Base-by-base conservation (phyloP, 2,329 filamentous ascomycete species). In the Sporothrix curviconia region DNA sequence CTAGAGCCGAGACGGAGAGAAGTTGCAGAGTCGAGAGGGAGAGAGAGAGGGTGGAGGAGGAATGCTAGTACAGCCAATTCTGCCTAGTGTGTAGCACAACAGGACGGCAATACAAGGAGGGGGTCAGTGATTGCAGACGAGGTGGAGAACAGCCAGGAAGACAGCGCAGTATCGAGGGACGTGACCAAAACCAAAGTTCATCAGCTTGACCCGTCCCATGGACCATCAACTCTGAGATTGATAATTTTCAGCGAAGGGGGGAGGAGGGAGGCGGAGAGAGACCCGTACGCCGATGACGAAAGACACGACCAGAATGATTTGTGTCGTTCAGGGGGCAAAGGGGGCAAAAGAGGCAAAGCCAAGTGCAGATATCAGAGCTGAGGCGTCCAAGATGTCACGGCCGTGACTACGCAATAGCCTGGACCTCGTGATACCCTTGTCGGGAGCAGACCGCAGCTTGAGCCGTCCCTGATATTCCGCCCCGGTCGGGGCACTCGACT, bases 361-460 rank as follows among this genome's bases (percentile, higher is more conserved):
- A n/a, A 46, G 44, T 14, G 25, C 30, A 30, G 15, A 22, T 9
- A 25, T 11, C 28, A 42, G 28, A 46, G 40, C 52, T 36, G 30
- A n/a, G n/a, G n/a, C n/a, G n/a, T n/a, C n/a, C n/a, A n/a, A n/a
- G n/a, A n/a, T n/a, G n/a, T n/a, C n/a, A 14, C 22, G 7, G 52
- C 40, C 28, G 52, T 55, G 14, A 36, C 52, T 44, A 24, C 32
- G 8, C 24, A 22, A 14, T 55, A 28, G 19, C 28, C 30, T 15
- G 15, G 52, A 15, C 52, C 52, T 55, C 42, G 52, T 55, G 52
- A 55, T 55, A 47, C 51, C 52, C 52, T 44, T 47, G 52, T 47
- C 42, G 28, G 9, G 42, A 39, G 37, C 52, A 22, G 52, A 39
- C 30, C 25, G 14, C 30, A 39, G 52, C 52, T 55, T 28, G 52